Percentiles rank a stretch among this genome's conserved stretches.
These are phyloP conservation scores for Hawksworthiomyces lignivorus DNA, from an alignment of 2,329 filamentous ascomycete genomes.

Conservation along the genomic window DNA sequence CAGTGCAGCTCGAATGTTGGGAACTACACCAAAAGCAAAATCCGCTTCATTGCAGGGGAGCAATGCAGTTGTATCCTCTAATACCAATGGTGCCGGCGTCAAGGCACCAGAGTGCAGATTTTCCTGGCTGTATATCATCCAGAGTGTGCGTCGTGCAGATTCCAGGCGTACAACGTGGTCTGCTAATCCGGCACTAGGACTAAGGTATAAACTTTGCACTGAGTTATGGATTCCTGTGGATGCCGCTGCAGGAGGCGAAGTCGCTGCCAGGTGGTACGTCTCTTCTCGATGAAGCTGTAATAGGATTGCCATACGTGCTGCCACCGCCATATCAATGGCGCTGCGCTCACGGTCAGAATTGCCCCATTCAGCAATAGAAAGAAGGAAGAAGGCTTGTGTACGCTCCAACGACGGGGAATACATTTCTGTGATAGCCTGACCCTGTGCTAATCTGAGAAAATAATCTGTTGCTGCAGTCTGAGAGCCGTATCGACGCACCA, in stretches of 20 bases:
- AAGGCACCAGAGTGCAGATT: slow-evolving; percentile 46
- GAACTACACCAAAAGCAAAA: slow-evolving; percentile 41
- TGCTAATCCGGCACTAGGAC: slow-evolving; percentile 29
- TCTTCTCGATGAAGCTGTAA: slow-evolving; percentile 49
- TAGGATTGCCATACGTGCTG: slow-evolving; percentile 45
- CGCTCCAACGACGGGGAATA: slow-evolving; percentile 47
- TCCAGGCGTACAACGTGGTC: slow-evolving; percentile 42
- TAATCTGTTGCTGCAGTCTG: slow-evolving; percentile 43
- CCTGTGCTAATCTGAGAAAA: slow-evolving; percentile 43
- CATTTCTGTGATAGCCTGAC: slow-evolving; percentile 39
- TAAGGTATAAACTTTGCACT: slow-evolving; percentile 16
- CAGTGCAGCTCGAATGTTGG: slow-evolving; percentile 42
- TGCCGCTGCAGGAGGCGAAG: slow-evolving; percentile 1
- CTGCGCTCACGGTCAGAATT: slow-evolving; percentile 24
- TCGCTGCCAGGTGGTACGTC: slow-evolving; percentile 35
- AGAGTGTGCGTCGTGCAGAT: slow-evolving; percentile 48
- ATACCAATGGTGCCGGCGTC: slow-evolving; percentile 41
- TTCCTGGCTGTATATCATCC: slow-evolving; percentile 53
- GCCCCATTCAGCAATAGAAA: slow-evolving; percentile 25
- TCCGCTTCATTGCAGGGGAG: slow-evolving; percentile 46
- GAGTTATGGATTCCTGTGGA: slow-evolving; percentile 23
- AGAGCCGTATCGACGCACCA: slow-evolving; percentile 39
- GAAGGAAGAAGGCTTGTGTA: slow-evolving; percentile 38
- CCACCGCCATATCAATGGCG: slow-evolving; percentile 44
- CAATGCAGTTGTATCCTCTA: slow-evolving; percentile 45